Percentiles rank a stretch among this genome's conserved stretches.
Conservation (phyloP, 139 green algal species). For the Haematococcus sp. region DNA sequence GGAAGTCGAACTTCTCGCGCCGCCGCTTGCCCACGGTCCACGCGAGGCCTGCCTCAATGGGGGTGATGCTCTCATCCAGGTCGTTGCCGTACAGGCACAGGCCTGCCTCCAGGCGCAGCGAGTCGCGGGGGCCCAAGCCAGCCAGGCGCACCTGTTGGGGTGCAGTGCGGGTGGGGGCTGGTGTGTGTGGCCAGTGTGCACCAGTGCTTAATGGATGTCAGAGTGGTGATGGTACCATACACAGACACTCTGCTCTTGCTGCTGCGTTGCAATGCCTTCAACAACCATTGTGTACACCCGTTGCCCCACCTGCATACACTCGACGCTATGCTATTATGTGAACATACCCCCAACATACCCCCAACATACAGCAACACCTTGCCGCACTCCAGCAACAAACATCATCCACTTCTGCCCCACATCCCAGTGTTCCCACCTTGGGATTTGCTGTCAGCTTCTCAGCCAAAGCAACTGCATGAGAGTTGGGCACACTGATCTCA, state of each 20-base stretch:
- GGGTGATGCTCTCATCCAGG: slow-evolving; percentile 89
- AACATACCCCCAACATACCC: no score
- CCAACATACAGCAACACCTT: no score
- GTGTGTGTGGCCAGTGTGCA: not conserved
- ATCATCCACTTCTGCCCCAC: no score
- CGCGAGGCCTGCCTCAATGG: slow-evolving; percentile 94
- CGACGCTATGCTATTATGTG: no score
- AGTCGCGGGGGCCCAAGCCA: slow-evolving; percentile 93
- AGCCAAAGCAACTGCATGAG: slow-evolving; percentile 61
- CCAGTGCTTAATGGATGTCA: no score
- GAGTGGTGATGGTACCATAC: no score
- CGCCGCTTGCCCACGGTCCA: slow-evolving; percentile 85
- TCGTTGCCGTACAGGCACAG: slow-evolving; percentile 99
- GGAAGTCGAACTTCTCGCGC: slow-evolving; percentile 86
- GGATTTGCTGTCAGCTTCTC: slow-evolving; percentile 67
- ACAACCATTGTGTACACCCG: no score
- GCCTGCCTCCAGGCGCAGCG: slow-evolving; percentile 94
- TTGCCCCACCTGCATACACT: no score
- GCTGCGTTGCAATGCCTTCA: no score
- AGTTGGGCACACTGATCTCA: slow-evolving; percentile 89
- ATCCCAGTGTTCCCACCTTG: no score
- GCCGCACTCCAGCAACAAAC: no score
- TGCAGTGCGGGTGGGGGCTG: not conserved
- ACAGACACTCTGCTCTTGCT: slow-evolving; percentile 18
- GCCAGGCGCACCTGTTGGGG: slow-evolving; percentile 51